Evolutionary conservation across 2,329 filamentous ascomycete species (phyloP), one percentile per base, ranked within the genome.

Genomic region (Trichophyton benhamiae): DNA sequence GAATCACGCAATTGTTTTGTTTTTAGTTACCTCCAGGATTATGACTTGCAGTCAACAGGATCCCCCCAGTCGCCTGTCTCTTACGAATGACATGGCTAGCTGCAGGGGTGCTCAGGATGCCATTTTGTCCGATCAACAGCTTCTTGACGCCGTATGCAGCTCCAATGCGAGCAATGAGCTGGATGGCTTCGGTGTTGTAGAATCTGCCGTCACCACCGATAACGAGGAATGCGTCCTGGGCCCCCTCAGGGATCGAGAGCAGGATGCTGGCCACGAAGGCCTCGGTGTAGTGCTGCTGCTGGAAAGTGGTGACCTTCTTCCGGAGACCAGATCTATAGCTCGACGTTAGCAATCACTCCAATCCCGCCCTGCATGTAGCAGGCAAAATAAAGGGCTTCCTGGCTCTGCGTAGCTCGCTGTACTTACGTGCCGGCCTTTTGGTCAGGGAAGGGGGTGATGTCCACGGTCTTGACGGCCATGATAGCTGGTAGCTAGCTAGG

Each of bases 101-200:
- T 66, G 94, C 94, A 1, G 94, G 94, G 27, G 94, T 99, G 68
- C 91, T 96, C 71, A 99, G 83, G 72, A 99, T 97, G 74, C 94
- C 94, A 76, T 96, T 82, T 77, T 96, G 91, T 64, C 94, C 94
- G 78, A 99, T 88, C 72, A 99, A 77, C 61, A 99, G 86, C 85
- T 97, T 99, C 88, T 96, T 97, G 73, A 97, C 94, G 65, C 94
- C 94, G 73, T 99, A 97, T 60, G 91, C 94, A 68, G 90, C 88
- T 75, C 91, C 87, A 71, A 99, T 97, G 82, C 96, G 96, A 69
- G 92, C 92, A 74, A 97, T 97, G 77, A 95, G 78, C 79, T 97
- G 92, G 68, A 95, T 88, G 64, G 95, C 92, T 75, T 97, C 92
- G 53, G 91, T 88, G 79, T 99, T 99, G 84, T 87, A 97, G 83